These are phyloP conservation scores for Prosopis cineraria DNA, from an alignment of 306 rosid species.

Conservation along the genomic window DNA sequence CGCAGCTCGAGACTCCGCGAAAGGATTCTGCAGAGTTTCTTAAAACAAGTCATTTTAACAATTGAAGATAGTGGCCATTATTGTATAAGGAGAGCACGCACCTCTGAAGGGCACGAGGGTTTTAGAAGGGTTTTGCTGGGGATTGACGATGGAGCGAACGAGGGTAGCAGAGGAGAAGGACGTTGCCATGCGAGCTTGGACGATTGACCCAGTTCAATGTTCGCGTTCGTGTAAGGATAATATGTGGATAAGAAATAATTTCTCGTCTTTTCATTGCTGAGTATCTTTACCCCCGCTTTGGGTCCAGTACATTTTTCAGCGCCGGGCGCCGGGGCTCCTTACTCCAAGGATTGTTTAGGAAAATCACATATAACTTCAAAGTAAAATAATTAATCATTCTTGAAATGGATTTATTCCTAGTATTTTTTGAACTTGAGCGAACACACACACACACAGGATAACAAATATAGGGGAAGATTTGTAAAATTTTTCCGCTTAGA, in stretches of 20 bases:
- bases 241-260: slow-evolving; percentile 52
- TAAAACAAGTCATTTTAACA: background rate
- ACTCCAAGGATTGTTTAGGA: too few species aligned
- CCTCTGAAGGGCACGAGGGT: slow-evolving; percentile 46
- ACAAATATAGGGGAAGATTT: too few species aligned
- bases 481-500: too few species aligned
- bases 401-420: too few species aligned
- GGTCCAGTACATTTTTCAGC: background rate
- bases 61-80: slow-evolving; percentile 1
- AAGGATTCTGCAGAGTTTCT: slow-evolving; percentile 42
- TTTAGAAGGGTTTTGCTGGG: slow-evolving; percentile 47
- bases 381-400: too few species aligned
- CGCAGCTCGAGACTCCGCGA: slow-evolving; percentile 35
- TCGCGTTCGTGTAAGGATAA: background rate
- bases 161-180: slow-evolving; percentile 57
- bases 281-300: background rate
- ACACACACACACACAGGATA: too few species aligned
- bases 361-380: too few species aligned
- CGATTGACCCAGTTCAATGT: background rate
- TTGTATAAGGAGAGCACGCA: slow-evolving; percentile 18
- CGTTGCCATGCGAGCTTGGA: slow-evolving; percentile 65
- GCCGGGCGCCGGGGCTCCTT: too few species aligned
- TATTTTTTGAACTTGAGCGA: too few species aligned
- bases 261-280: background rate
- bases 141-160: slow-evolving; percentile 56